Evolutionary conservation across 2,329 filamentous ascomycete species (phyloP).

Genomic region (Ophiostoma montium): DNA sequence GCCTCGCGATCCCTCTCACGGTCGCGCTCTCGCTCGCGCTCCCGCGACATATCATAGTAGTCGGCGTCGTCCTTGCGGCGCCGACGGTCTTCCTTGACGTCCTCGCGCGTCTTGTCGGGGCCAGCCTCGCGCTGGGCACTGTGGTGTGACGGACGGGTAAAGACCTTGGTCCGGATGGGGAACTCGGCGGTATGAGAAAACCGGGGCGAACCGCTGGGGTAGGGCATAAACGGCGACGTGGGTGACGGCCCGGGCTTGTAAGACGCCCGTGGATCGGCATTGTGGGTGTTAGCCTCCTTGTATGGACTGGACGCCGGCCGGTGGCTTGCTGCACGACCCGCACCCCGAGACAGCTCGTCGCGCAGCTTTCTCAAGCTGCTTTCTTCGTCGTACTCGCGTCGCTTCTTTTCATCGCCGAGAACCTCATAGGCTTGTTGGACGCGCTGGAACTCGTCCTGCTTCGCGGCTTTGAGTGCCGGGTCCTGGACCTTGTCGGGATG

Average conservation of each 20-base stretch:
- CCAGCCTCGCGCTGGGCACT: conserved; percentile 29
- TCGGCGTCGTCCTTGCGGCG: conserved; percentile 20
- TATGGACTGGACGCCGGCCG: conserved; percentile 25
- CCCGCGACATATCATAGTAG: conserved; percentile 16
- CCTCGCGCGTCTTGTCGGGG: conserved; percentile 23
- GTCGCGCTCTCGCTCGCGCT: conserved; percentile 19
- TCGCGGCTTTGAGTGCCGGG: conserved; percentile 58
- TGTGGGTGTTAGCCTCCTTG: conserved; percentile 32
- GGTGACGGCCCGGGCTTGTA: conserved; percentile 24
- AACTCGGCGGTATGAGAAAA: conserved; percentile 28
- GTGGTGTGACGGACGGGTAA: conserved; percentile 23
- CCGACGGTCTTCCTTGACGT: conserved; percentile 17
- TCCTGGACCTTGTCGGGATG: conserved; percentile 88
- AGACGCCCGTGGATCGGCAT: conserved; percentile 33
- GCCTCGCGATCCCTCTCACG: conserved; percentile 22
- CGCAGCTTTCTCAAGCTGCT: conserved; percentile 52
- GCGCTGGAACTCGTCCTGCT: conserved; percentile 78
- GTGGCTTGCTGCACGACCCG: conserved; percentile 28
- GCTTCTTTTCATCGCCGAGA: conserved; percentile 61
- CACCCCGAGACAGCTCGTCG: conserved; percentile 32
- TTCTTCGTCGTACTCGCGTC: conserved; percentile 65
- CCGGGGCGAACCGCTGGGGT: conserved; percentile 23
- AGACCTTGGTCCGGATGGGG: conserved; percentile 22
- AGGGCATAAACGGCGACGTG: conserved; percentile 15
- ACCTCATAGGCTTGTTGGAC: conserved; percentile 90